Evolutionary conservation across 108 stramenopile genomes (phyloP), one percentile per base, ranked within the genome.

Genomic region (Cyclostephanos tholiformis): DNA sequence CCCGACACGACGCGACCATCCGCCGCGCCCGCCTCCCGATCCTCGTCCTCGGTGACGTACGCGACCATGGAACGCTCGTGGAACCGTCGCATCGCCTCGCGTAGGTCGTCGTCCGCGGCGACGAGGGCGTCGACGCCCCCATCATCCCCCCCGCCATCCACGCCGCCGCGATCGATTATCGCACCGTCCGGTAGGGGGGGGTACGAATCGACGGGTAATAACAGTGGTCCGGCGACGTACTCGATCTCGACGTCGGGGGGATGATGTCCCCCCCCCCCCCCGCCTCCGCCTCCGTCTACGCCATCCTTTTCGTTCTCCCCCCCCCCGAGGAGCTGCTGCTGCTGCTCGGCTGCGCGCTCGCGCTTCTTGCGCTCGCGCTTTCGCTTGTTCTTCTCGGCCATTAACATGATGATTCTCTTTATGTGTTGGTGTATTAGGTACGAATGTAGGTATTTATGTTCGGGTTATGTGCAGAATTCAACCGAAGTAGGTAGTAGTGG

Each of bases 331-430:
- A 35, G 67, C 13, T 86, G 82, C 36, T 62, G 75, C 19, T 62
- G 67, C 38, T 83, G 72, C 39, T 75, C 67, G 26, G 74, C 67
- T n/a, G 74, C 66, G 9, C 77, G 79, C 52, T 82, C 69, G 30
- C 64, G 77, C 80, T 96, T 96, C 75, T 93, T 93, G 77, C 92
- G 89, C 53, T 92, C 90, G 43, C 94, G 89, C 77, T 95, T 92
- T 41, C 90, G 90, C 38, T 80, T 82, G 72, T 95, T 95, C 51
- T 79, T 79, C 69, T 95, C 91, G 16, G 94, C 91, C n/a, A n/a
- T n/a, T n/a, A n/a, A n/a, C n/a, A n/a, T n/a, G n/a, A n/a, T n/a
- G n/a, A n/a, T n/a, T n/a, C n/a, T n/a, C n/a, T n/a, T n/a, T n/a
- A n/a, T n/a, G n/a, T n/a, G n/a, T n/a, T n/a, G n/a, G n/a, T n/a